Evolutionary conservation across 257 asterid genomes (phyloP), one percentile per base, ranked within the genome.

Genomic region (Penstemon barbatus): DNA sequence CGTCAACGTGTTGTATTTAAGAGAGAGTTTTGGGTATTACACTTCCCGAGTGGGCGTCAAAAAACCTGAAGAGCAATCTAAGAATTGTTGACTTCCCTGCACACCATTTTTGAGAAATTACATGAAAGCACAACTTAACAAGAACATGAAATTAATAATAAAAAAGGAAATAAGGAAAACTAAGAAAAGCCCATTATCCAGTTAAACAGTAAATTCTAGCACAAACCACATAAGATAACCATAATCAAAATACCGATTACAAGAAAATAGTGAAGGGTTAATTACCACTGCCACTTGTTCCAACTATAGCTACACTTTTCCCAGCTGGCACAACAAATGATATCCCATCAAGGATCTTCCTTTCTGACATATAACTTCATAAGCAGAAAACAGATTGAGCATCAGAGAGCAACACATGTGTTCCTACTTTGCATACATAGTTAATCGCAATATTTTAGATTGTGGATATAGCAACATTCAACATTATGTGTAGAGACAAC

Each of bases 221-320:
- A 57, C 61, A 74, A 61, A 54, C 6, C 56, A 74, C 50, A 46
- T 42, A 19, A 64, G 71, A 57, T 60, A 1, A 25, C 33, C 58
- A 37, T 55, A 53, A 60, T 56, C 67, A 59, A 43, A 57, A 75
- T 62, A 15, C 65, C 48, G 69, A 63, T 49, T 56, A 67, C 65
- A 46, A 70, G 42, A 75, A n/a, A 63, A 67, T 66, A 60, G 11
- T 38, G 71, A 66, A 36, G 49, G 72, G 38, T 9, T 10, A 52
- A 61, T 83, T 86, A 94, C 99, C 99, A 79, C 97, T 91, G 66
- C 99, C 99, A 83, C 99, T 94, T 57, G 99, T 90, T 75, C 99
- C 99, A 71, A 94, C 99, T 64, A 94, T 91, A 84, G 99, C 99
- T 19, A 94, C 96, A 79, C 99, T 94, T 80, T 84, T 91, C 49